Evolutionary conservation across 1,139 yeast genomes (phyloP).

Genomic region (Blastobotrys elegans): DNA sequence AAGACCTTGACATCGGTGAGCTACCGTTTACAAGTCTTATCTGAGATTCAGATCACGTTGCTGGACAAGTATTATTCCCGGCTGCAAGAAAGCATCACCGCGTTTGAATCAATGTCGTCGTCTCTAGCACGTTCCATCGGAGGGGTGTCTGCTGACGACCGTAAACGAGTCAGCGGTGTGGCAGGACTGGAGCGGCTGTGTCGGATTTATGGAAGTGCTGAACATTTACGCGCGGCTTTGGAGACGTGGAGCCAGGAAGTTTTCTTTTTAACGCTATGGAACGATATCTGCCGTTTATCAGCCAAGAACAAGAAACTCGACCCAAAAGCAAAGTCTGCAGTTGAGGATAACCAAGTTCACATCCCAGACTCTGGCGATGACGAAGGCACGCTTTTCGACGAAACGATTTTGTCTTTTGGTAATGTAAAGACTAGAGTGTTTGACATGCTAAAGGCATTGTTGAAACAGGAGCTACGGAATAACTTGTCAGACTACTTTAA

Average conservation of each 20-base stretch:
- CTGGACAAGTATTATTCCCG: constrained; percentile 55
- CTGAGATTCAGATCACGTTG: constrained; percentile 62
- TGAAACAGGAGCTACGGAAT: constrained; percentile 47
- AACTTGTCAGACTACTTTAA: constrained; percentile 51
- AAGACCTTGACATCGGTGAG: constrained; percentile 51
- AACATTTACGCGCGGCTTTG: constrained; percentile 48
- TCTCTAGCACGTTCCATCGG: constrained; percentile 39
- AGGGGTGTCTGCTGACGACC: constrained; percentile 35
- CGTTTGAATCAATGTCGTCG: constrained; percentile 46
- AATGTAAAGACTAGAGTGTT: constrained; percentile 40
- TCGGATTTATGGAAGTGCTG: constrained; percentile 57
- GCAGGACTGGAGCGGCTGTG: constrained; percentile 52
- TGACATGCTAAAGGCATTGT: constrained; percentile 41
- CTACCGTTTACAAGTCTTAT: constrained; percentile 62
- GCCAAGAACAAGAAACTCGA: constrained; percentile 17
- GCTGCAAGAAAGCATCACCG: constrained; percentile 44
- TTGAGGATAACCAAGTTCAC: constrained; percentile 12
- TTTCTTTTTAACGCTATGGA: constrained; percentile 60
- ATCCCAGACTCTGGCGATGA: constrained; percentile 29
- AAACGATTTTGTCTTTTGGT: constrained; percentile 45
- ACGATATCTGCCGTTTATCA: constrained; percentile 29
- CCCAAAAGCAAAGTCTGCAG: constrained; percentile 15
- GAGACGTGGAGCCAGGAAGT: constrained; percentile 62
- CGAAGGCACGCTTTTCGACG: constrained; percentile 51
- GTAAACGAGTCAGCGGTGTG: constrained; percentile 41